Conservation (phyloP, 768 basidiomycete genomes). For the Candolleomyces eurysporus region DNA sequence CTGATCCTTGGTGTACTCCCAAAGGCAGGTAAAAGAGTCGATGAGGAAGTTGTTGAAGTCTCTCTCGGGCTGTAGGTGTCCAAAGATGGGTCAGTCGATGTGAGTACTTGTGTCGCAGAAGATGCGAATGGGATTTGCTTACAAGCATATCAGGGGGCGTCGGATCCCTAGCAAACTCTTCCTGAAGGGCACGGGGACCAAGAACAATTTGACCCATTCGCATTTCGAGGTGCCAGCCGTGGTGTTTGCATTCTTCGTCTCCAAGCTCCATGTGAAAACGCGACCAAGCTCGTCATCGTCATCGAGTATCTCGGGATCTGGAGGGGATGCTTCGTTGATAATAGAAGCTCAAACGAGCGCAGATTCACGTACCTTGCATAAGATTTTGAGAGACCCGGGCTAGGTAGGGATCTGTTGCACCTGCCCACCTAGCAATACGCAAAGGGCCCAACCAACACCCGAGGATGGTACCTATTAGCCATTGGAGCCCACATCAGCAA, state of each 20-base stretch:
- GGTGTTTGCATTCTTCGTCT: constrained; percentile 76
- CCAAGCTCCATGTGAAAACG: constrained; percentile 82
- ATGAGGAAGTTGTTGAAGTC: constrained; percentile 5
- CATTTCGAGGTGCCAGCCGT: constrained; percentile 61
- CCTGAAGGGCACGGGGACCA: constrained; percentile 40
- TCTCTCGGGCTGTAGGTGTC: too few species aligned
- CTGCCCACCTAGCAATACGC: constrained; percentile 71
- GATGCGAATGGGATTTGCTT: not conserved
- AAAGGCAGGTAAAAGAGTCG: too few species aligned
- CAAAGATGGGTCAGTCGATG: too few species aligned
- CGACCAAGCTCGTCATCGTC: constrained; percentile 67
- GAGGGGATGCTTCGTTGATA: not conserved
- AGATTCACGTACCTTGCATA: constrained; percentile 58
- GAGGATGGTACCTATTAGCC: constrained; percentile 82
- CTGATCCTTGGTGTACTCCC: too few species aligned
- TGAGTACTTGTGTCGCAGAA: too few species aligned
- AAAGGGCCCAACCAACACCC: constrained; percentile 83
- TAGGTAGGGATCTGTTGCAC: constrained; percentile 85
- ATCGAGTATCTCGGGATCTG: constrained; percentile 79
- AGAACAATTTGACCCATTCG: constrained; percentile 80
- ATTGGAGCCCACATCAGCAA: not conserved
- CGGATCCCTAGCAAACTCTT: constrained; percentile 68
- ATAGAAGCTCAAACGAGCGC: not conserved
- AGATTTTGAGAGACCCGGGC: constrained; percentile 84
- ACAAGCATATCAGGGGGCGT: constrained; percentile 80